Evolutionary conservation across 2,329 filamentous ascomycete species (phyloP).

Genomic region (Exophiala mesophila): DNA sequence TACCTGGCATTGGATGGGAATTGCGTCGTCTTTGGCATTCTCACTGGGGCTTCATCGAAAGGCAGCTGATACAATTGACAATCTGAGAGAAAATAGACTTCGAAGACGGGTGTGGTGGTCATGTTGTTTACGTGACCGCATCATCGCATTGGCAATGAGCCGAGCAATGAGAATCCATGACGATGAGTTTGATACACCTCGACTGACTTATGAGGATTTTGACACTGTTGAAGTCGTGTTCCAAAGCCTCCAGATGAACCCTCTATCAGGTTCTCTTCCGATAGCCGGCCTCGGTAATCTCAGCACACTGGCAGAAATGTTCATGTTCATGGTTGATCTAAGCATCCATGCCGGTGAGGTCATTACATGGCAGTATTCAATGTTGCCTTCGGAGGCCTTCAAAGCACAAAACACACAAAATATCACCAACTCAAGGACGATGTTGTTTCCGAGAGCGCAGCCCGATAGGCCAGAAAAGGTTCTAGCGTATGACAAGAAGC

Average conservation of each 20-base stretch:
- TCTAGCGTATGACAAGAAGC: background rate
- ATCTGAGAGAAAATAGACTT: background rate
- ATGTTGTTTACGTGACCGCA: conserved; percentile 5
- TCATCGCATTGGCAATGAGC: too few relatives aligned
- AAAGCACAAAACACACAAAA: background rate
- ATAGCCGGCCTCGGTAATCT: background rate
- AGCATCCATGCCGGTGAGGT: background rate
- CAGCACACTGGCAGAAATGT: background rate
- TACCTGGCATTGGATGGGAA: conserved; percentile 6
- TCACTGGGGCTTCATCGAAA: conserved; percentile 2
- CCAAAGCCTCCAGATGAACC: background rate
- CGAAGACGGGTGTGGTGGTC: conserved; percentile 4
- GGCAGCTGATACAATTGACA: background rate
- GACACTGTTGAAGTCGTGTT: too few relatives aligned
- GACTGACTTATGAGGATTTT: too few relatives aligned
- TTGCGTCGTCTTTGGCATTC: conserved; percentile 3
- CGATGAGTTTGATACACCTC: too few relatives aligned
- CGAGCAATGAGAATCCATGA: too few relatives aligned
- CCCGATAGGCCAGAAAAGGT: background rate
- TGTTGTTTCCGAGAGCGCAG: background rate
- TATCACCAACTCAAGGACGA: background rate
- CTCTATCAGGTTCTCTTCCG: background rate
- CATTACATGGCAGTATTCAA: background rate
- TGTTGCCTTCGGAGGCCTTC: background rate
- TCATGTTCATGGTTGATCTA: background rate